These are phyloP conservation scores for Cystofilobasidium capitatum DNA, from an alignment of 768 basidiomycete species.

Conservation along the genomic window DNA sequence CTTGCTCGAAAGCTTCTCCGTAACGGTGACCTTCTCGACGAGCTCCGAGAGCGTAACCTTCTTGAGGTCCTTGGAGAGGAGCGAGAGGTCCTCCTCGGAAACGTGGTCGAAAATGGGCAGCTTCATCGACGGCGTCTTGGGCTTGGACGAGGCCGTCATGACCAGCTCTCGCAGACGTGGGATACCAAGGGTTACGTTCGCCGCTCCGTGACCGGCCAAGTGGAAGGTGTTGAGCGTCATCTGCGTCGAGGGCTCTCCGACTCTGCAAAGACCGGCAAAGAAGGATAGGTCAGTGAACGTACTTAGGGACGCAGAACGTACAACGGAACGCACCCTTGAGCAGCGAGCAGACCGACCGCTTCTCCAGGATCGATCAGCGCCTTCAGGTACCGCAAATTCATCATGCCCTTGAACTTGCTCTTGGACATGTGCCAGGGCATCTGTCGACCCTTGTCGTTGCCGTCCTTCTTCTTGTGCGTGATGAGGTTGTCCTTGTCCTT, in stretches of 20 bases:
- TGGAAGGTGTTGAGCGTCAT: constrained; percentile 99
- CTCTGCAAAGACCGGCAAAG: constrained; percentile 46
- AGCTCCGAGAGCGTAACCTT: constrained; percentile 79
- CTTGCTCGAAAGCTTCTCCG: constrained; percentile 60
- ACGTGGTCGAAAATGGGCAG: constrained; percentile 57
- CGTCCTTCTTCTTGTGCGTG: constrained; percentile 28
- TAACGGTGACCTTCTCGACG: constrained; percentile 70
- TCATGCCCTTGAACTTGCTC: constrained; percentile 64
- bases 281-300: neutral
- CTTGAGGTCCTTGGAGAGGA: constrained; percentile 81
- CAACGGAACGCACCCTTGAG: constrained; percentile 66
- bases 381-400: constrained; percentile 86
- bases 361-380: constrained; percentile 94
- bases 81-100: constrained; percentile 50
- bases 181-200: constrained; percentile 97
- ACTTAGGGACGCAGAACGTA: neutral
- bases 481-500: constrained; percentile 54
- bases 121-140: constrained; percentile 94
- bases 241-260: constrained; percentile 97
- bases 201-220: constrained; percentile 97
- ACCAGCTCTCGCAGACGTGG: constrained; percentile 97
- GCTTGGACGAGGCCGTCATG: constrained; percentile 93
- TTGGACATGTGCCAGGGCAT: constrained; percentile 31
- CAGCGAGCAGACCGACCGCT: constrained; percentile 92
- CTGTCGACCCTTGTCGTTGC: constrained; percentile 9